These are phyloP conservation scores for Pestalotiopsis sp. DNA, from an alignment of 2,329 filamentous ascomycete species.

Conservation along the genomic window DNA sequence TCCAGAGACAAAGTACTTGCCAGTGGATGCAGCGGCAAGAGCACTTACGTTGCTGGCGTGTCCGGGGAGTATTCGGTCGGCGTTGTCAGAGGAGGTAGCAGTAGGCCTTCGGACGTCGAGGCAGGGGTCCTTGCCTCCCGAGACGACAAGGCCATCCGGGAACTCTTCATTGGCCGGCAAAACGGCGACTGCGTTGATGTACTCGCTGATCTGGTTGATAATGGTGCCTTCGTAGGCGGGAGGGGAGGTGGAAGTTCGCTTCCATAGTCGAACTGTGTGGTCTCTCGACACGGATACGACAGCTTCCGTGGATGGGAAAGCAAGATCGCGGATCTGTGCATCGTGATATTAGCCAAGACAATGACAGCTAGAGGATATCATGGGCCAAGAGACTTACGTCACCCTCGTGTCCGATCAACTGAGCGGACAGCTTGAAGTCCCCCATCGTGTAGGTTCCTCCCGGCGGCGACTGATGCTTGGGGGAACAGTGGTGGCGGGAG, in stretches of 20 bases:
- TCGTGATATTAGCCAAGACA: slow-evolving; percentile 11
- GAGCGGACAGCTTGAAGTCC: slow-evolving; percentile 92
- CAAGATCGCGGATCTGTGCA: slow-evolving; percentile 79
- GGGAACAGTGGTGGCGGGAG: background rate
- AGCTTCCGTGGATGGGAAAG: slow-evolving; percentile 72
- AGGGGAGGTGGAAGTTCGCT: slow-evolving; percentile 64
- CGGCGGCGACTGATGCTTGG: background rate
- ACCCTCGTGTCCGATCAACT: slow-evolving; percentile 85
- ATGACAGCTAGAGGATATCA: background rate
- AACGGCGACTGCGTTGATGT: slow-evolving; percentile 84
- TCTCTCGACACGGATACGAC: slow-evolving; percentile 90
- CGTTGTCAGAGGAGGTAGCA: slow-evolving; percentile 70
- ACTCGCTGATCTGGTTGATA: slow-evolving; percentile 77
- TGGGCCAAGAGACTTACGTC: slow-evolving; percentile 66
- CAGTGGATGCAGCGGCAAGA: slow-evolving; percentile 75
- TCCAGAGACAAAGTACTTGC: slow-evolving; percentile 80
- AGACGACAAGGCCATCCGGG: slow-evolving; percentile 80
- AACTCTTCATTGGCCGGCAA: slow-evolving; percentile 68
- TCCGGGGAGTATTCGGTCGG: slow-evolving; percentile 83
- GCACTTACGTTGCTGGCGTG: slow-evolving; percentile 89
- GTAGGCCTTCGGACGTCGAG: slow-evolving; percentile 84
- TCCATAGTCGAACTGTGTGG: slow-evolving; percentile 87
- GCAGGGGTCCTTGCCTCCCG: slow-evolving; percentile 88
- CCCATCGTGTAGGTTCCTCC: slow-evolving; percentile 52
- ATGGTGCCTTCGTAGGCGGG: slow-evolving; percentile 78